Evolutionary conservation across 345 rosid genomes (phyloP), one percentile per base, ranked within the genome.

Genomic region (Aurinia saxatilis): DNA sequence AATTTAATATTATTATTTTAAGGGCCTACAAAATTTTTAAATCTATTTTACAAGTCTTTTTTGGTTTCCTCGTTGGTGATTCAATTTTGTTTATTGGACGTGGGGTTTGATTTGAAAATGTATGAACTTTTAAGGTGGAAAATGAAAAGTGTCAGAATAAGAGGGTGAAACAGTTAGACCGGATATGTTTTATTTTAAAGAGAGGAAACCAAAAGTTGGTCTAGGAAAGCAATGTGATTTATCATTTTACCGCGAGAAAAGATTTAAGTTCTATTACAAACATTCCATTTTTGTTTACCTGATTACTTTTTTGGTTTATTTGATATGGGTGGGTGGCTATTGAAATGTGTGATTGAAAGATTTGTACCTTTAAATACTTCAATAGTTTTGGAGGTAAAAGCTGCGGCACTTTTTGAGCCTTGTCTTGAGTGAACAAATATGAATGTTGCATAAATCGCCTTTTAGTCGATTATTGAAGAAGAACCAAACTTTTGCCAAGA

Each of bases 161-260:
- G 49, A 57, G 58, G 42, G 47, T 66, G 10, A 40, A 36, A 53
- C 14, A 21, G 45, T 40, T 49, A 48, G 7, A 10, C 10, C 0
- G 11, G 39, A 16, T 16, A 11, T 21, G 16, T 47, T 13, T 4
- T n/a, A 18, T 40, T 36, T 15, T 16, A 16, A 30, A 19, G 4
- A 33, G 31, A 33, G 16, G n/a, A 57, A 66, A 49, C 35, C 38
- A 17, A 18, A 13, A 19, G 6, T 41, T 37, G 38, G 23, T 5
- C 21, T 19, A 18, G 19, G 25, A 13, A 47, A 21, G 36, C 10
- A 47, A 48, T 61, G 55, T 21, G 13, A 48, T 9, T 38, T 39
- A 66, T 66, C 71, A 48, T 57, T 48, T 66, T 66, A 66, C 71
- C 71, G 50, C 71, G 57, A 49, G 8, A 66, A 10, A 37, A 57